Conservation (phyloP, 2,329 filamentous ascomycete genomes). For the Cryoendolithus antarcticus region DNA sequence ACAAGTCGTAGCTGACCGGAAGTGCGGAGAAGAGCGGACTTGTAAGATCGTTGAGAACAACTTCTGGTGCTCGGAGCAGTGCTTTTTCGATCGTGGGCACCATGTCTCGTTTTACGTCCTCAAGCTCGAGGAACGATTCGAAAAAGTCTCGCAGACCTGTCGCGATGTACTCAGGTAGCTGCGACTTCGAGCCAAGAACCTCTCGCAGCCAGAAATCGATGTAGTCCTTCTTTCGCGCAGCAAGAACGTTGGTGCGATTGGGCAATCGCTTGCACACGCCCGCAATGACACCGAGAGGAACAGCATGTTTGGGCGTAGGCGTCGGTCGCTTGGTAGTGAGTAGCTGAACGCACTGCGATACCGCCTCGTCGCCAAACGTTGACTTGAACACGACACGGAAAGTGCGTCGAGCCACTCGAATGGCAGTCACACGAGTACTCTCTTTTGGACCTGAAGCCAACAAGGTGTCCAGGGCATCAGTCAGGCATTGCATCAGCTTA, state of each 20-base stretch:
- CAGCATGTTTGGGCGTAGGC: conserved; percentile 56
- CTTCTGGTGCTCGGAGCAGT: conserved; percentile 77
- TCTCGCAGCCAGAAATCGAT: conserved; percentile 78
- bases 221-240: conserved; percentile 56
- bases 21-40: conserved; percentile 60
- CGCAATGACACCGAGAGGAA: conserved; percentile 73
- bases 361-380: conserved; percentile 45
- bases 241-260: conserved; percentile 49
- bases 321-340: conserved; percentile 57
- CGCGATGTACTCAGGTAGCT: conserved; percentile 59
- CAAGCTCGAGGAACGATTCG: conserved; percentile 53
- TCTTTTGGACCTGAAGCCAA: conserved; percentile 51
- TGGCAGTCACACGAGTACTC: conserved; percentile 45
- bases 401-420: conserved; percentile 66
- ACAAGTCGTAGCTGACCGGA: conserved; percentile 61
- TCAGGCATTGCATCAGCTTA: conserved; percentile 56
- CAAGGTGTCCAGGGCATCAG: conserved; percentile 66
- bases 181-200: conserved; percentile 63
- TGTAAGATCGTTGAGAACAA: conserved; percentile 69
- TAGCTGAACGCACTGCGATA: conserved; percentile 50
- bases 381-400: conserved; percentile 60
- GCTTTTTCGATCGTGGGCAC: conserved; percentile 79
- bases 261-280: conserved; percentile 69
- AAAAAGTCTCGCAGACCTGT: conserved; percentile 74
- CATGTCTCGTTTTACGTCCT: conserved; percentile 65